Evolutionary conservation across 768 basidiomycete genomes (phyloP).

Genomic region (Asterophora lycoperdoides): DNA sequence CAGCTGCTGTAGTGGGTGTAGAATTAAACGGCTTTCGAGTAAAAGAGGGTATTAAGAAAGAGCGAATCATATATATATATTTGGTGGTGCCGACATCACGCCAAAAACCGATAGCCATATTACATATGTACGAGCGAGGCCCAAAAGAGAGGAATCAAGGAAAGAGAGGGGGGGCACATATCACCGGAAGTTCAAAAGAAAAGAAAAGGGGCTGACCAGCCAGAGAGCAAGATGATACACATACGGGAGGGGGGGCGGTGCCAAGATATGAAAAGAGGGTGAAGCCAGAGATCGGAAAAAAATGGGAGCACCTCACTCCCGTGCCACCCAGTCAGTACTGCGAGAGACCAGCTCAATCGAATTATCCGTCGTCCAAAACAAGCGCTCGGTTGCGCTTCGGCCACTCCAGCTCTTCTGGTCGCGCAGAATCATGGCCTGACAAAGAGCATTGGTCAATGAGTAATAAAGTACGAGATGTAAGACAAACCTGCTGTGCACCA

Average conservation of each 20-base stretch:
- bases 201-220: background rate
- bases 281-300: background rate
- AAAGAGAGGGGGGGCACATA: no score
- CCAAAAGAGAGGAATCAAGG: background rate
- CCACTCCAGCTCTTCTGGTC: conserved; percentile 96
- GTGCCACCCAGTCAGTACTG: conserved; percentile 82
- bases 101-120: conserved; percentile 8
- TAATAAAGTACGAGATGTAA: background rate
- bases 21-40: no score
- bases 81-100: background rate
- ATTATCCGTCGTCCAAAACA: conserved; percentile 92
- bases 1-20: no score
- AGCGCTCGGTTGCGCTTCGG: conserved; percentile 82
- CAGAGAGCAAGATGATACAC: conserved; percentile 15
- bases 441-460: background rate
- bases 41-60: background rate
- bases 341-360: conserved; percentile 83
- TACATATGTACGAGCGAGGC: conserved; percentile 12
- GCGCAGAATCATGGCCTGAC: conserved; percentile 89
- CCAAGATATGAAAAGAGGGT: conserved; percentile 13
- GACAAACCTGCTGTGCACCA: conserved; percentile 88
- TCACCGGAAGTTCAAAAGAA: background rate
- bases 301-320: conserved; percentile 41
- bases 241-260: conserved; percentile 9
- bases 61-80: conserved; percentile 1